These are phyloP conservation scores for Diaporthe nobilis DNA, from an alignment of 2,329 filamentous ascomycete genomes.

Conservation along the genomic window DNA sequence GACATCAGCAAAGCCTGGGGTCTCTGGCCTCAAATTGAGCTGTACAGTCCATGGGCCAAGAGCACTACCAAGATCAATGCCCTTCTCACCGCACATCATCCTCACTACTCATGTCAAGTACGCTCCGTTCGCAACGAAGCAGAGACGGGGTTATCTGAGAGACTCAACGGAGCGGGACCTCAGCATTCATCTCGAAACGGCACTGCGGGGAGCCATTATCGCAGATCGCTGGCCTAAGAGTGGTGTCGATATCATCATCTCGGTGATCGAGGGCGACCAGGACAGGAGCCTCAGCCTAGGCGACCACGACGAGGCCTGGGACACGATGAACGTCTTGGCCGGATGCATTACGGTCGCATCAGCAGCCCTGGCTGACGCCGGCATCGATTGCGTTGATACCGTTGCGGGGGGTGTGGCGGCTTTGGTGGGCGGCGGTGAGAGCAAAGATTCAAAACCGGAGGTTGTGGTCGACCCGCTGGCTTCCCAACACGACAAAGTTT, in stretches of 20 bases:
- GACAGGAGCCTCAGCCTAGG: conserved; percentile 69
- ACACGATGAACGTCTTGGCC: conserved; percentile 90
- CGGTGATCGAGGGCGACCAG: conserved; percentile 93
- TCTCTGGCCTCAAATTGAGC: conserved; percentile 84
- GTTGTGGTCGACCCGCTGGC: conserved; percentile 86
- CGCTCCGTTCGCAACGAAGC: conserved; percentile 90
- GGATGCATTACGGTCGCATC: conserved; percentile 95
- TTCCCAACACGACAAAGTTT: conserved; percentile 81
- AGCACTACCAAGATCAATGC: conserved; percentile 88
- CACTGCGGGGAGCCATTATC: conserved; percentile 89
- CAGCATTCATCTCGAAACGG: conserved; percentile 91
- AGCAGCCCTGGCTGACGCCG: conserved; percentile 92
- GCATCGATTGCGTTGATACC: conserved; percentile 94
- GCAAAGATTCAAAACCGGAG: conserved; percentile 50
- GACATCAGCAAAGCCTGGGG: conserved; percentile 56
- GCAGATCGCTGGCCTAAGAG: conserved; percentile 99
- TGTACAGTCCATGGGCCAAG: conserved; percentile 95
- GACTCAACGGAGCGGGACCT: conserved; percentile 91
- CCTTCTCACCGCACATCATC: conserved; percentile 93
- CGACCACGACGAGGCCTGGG: conserved; percentile 78
- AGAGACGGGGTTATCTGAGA: conserved; percentile 86
- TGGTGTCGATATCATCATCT: conserved; percentile 94
- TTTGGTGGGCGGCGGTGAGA: conserved; percentile 66
- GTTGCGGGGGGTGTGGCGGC: conserved; percentile 92
- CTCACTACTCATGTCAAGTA: conserved; percentile 96